Conservation (phyloP, 305 asterid genomes). For the Fraxinus albicans region DNA sequence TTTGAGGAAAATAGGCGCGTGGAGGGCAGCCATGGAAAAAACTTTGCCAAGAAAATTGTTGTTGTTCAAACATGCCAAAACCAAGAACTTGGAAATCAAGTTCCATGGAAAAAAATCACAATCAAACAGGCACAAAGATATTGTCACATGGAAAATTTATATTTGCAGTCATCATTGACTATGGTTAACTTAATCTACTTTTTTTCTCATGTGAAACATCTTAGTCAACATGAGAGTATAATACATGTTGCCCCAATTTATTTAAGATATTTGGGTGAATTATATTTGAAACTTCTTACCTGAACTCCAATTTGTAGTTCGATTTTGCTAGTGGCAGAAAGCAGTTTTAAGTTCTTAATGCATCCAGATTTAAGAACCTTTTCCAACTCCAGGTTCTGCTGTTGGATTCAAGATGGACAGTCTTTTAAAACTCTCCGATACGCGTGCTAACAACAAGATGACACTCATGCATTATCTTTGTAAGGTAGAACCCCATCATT, state of each 20-base stretch:
- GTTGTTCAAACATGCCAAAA: too few species aligned
- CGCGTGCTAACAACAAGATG: slow-evolving; percentile 32
- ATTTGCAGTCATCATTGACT: background rate
- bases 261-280: background rate
- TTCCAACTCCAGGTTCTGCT: slow-evolving; percentile 65
- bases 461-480: slow-evolving; percentile 12
- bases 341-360: slow-evolving; percentile 3
- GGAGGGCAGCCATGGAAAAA: too few species aligned
- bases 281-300: background rate
- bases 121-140: background rate
- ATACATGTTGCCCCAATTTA: background rate
- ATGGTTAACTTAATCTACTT: background rate
- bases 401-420: slow-evolving; percentile 95
- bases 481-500: background rate
- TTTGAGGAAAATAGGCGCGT: too few species aligned
- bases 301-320: slow-evolving; percentile 14
- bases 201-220: background rate
- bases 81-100: too few species aligned
- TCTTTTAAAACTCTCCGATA: slow-evolving; percentile 85
- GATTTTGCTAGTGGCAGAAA: slow-evolving; percentile 19
- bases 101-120: too few species aligned
- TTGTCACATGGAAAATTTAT: background rate
- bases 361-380: slow-evolving; percentile 18
- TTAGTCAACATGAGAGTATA: background rate
- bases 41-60: too few species aligned